Conservation (phyloP, 2,329 filamentous ascomycete genomes). For the Gnomoniopsis sp. region DNA sequence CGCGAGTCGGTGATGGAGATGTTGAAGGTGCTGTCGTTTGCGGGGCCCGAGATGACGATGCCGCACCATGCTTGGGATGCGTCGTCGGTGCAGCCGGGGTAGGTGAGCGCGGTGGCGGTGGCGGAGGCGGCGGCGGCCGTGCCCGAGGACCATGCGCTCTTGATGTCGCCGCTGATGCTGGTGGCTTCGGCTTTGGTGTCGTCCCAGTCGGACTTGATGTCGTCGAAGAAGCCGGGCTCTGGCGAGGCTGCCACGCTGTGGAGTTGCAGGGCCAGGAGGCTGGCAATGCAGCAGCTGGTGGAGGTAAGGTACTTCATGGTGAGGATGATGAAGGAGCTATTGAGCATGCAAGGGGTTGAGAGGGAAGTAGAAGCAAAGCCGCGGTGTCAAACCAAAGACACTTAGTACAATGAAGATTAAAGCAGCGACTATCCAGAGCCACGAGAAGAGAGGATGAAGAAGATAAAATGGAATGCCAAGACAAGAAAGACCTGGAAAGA, state of each 20-base stretch:
- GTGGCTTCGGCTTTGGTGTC: neutral
- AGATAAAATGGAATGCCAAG: neutral
- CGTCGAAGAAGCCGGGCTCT: neutral
- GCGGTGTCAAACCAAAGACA: neutral
- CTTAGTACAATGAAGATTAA: neutral
- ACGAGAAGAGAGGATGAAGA: neutral
- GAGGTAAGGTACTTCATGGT: neutral
- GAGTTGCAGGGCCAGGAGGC: neutral
- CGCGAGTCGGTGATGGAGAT: conserved; percentile 1
- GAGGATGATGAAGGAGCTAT: neutral
- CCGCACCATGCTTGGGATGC: neutral
- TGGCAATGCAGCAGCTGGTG: neutral
- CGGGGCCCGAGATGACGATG: neutral
- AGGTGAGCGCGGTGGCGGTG: neutral
- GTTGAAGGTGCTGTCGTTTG: neutral
- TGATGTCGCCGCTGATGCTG: neutral
- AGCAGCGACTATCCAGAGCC: neutral
- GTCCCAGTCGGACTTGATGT: neutral
- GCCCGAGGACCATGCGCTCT: neutral
- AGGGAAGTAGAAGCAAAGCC: too few species aligned
- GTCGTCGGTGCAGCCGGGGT: neutral
- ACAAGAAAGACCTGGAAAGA: neutral
- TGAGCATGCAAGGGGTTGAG: too few species aligned
- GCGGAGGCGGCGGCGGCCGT: neutral
- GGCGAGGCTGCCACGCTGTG: neutral